Evolutionary conservation across 2,329 filamentous ascomycete species (phyloP), one percentile per base, ranked within the genome.

Genomic region (Calonectria hawksworthii): DNA sequence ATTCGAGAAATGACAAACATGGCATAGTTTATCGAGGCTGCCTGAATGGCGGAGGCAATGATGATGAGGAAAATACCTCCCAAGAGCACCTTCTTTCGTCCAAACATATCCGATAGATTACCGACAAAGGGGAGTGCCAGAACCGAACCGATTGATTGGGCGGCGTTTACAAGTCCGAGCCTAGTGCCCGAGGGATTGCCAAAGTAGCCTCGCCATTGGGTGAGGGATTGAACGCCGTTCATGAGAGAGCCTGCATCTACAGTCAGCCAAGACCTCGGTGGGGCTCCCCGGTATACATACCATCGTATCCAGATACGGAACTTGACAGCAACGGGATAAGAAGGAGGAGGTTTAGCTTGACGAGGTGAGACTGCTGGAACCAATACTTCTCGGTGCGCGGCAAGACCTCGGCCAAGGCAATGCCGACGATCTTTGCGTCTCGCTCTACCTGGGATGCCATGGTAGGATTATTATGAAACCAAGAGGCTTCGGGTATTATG

Each of bases 301-400:
- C 87, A 84, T 88, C 87, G 66, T 86, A 88, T 23, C 87, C 87
- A 16, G 83, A 83, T 5, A 85, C 84, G 1, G 86, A 83, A 0
- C 85, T 85, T 2, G 86, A 87, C 0, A 89, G 75, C 9, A 88
- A 77, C 0, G 87, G 87, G 2, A 89, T 80, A 8, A 88, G 74
- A 0, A 89, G 83, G 32, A 88, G 78, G 4, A 88, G 76, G 70
- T 89, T 89, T 21, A 89, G 81, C 23, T 82, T 77, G 14, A 88
- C 78, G 0, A 89, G 82, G 77, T 89, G 87, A 2, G 85, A 81
- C 34, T 84, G 80, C 41, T 85, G 83, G 64, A 85, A 88, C 88
- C 88, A 89, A 59, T 82, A 83, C 47, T 83, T 85, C 47, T 83
- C 80, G 32, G 84, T 83, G 44, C 84, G 77, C 11, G 88, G 88